A percentile compares a stretch with the other conserved stretches of the same genome.
These are phyloP conservation scores for Globisporangium acanthophoron DNA, from an alignment of 352 stramenopile species.

Conservation along the genomic window DNA sequence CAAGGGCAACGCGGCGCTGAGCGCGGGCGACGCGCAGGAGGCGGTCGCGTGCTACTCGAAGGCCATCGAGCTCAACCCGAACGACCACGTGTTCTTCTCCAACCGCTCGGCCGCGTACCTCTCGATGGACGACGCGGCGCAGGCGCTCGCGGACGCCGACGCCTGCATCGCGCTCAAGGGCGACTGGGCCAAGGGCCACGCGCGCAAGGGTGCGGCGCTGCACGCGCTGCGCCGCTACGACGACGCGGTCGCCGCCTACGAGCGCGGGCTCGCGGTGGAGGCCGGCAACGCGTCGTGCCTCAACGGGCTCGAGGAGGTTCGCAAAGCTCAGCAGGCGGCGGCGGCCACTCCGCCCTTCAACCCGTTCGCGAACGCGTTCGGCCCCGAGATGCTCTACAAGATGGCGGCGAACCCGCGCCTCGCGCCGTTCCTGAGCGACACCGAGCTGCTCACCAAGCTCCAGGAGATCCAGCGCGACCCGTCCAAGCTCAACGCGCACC, in stretches of 20 bases:
- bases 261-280: conserved; percentile 88
- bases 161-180: conserved; percentile 93
- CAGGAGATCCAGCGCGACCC: conserved; percentile 75
- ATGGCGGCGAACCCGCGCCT: conserved; percentile 89
- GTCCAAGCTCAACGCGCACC: conserved; percentile 68
- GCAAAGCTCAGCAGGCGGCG: conserved; percentile 79
- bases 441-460: conserved; percentile 82
- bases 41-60: conserved; percentile 96
- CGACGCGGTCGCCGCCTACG: conserved; percentile 80
- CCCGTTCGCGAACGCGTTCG: conserved; percentile 90
- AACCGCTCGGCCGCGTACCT: conserved; percentile 99
- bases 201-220: conserved; percentile 95
- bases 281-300: conserved; percentile 89
- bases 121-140: conserved; percentile 85
- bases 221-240: conserved; percentile 90
- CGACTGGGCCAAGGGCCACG: conserved; percentile 97
- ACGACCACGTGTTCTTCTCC: conserved; percentile 97
- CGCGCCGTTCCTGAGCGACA: conserved; percentile 88
- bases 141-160: conserved; percentile 96
- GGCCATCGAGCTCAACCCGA: conserved; percentile 93
- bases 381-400: conserved; percentile 94
- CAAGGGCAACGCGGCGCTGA: conserved; percentile 94
- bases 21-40: conserved; percentile 90
- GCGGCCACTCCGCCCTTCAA: conserved; percentile 42
- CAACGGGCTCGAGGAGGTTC: conserved; percentile 92